Conservation (phyloP, 176 grass and related monocot species). For the Phoenix dactylifera region DNA sequence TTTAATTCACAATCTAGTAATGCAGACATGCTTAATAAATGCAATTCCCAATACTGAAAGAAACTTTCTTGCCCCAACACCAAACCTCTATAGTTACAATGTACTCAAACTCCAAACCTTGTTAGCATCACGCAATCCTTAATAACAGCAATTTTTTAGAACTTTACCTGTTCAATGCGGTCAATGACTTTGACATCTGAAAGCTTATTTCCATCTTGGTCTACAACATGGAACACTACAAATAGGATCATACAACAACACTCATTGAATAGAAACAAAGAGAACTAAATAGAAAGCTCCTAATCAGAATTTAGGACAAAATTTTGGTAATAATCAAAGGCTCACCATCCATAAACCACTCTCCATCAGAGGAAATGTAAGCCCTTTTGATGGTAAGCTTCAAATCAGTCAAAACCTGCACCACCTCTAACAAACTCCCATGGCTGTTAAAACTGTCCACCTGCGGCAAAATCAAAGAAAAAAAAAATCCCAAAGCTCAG, state of each 20-base stretch:
- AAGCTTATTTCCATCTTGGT: slow-evolving; percentile 82
- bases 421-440: slow-evolving; percentile 87
- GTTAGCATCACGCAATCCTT: too few relatives aligned
- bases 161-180: slow-evolving; percentile 62
- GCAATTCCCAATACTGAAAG: too few relatives aligned
- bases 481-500: background rate
- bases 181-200: slow-evolving; percentile 60
- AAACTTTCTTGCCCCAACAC: too few relatives aligned
- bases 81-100: too few relatives aligned
- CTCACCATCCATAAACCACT: slow-evolving; percentile 99
- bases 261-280: background rate
- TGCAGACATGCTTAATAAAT: too few relatives aligned
- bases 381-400: slow-evolving; percentile 82
- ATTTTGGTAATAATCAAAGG: background rate
- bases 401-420: slow-evolving; percentile 90
- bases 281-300: background rate
- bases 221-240: slow-evolving; percentile 97
- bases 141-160: background rate
- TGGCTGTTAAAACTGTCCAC: slow-evolving; percentile 96
- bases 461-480: slow-evolving; percentile 25
- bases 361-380: slow-evolving; percentile 96
- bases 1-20: too few relatives aligned
- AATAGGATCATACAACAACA: background rate
- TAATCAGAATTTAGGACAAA: background rate
- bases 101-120: too few relatives aligned